These are phyloP conservation scores for Erodium moschatum DNA, from an alignment of 441 rosid species.

Conservation along the genomic window DNA sequence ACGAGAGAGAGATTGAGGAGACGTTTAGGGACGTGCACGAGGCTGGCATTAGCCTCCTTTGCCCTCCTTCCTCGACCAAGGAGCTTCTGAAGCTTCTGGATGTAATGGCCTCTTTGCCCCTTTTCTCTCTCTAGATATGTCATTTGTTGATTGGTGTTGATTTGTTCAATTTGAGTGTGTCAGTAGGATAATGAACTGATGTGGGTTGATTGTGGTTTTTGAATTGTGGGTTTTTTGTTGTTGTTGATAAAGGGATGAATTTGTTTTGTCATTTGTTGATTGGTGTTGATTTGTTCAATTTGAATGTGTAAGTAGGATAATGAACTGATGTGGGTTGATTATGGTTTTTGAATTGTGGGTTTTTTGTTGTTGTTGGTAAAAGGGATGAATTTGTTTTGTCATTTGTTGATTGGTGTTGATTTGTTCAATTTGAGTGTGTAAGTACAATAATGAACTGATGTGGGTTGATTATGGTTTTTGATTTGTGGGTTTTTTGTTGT, in stretches of 20 bases:
- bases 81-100: slow-evolving; percentile 2
- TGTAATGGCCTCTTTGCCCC: slow-evolving; percentile 4
- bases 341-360: background rate
- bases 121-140: background rate
- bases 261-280: background rate
- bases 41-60: slow-evolving; percentile 6
- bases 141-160: background rate
- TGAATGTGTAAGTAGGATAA: background rate
- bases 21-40: background rate
- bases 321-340: background rate
- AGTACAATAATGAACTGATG: background rate
- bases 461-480: background rate
- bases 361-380: background rate
- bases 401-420: background rate
- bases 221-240: background rate
- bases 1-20: background rate
- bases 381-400: background rate
- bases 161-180: background rate
- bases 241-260: background rate
- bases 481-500: background rate
- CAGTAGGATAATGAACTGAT: background rate
- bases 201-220: background rate
- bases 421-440: background rate
- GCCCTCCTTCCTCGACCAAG: slow-evolving; percentile 5
- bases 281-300: background rate